Conservation (phyloP, 129 eudicot species). For the Dittrichia graveolens region DNA sequence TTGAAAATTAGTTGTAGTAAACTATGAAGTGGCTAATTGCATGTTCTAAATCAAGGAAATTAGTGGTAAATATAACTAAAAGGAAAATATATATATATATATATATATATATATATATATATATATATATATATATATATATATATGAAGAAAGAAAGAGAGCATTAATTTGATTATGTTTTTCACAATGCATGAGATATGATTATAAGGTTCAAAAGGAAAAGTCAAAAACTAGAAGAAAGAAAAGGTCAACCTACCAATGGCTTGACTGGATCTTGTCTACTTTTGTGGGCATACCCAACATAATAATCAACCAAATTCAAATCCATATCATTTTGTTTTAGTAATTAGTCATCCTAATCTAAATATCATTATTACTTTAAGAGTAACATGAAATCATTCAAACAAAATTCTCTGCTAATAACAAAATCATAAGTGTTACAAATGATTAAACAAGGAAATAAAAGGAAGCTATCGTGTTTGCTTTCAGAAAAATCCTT, state of each 20-base stretch:
- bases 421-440: too few relatives aligned
- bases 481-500: too few relatives aligned
- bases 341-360: neutral
- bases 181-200: constrained; percentile 17
- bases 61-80: too few relatives aligned
- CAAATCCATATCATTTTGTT: neutral
- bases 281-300: constrained; percentile 24
- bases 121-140: too few relatives aligned
- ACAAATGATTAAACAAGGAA: too few relatives aligned
- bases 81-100: too few relatives aligned
- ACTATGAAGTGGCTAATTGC: too few relatives aligned
- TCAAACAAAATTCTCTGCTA: neutral
- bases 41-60: too few relatives aligned
- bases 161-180: neutral
- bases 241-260: constrained; percentile 37
- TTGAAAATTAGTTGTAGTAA: too few relatives aligned
- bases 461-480: too few relatives aligned
- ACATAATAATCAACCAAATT: constrained; percentile 23
- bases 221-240: constrained; percentile 4
- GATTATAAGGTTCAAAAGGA: constrained; percentile 3
- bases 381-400: neutral
- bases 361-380: neutral
- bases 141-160: neutral
- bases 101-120: too few relatives aligned
- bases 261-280: constrained; percentile 37